Base-by-base conservation (phyloP, 495 filamentous ascomycete species). In the Aspergillus nanangensis region DNA sequence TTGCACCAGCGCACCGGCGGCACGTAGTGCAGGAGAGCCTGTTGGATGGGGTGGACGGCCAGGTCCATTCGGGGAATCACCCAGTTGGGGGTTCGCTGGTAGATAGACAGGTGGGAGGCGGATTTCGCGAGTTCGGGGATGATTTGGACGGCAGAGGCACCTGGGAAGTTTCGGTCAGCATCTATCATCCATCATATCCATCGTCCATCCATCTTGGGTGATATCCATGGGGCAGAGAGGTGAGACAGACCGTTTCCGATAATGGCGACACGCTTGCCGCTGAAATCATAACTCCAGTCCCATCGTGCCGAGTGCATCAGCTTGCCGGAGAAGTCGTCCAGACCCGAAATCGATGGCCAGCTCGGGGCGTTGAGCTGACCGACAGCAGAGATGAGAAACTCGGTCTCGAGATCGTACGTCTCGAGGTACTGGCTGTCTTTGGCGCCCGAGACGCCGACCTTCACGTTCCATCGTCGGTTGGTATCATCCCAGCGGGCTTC, bases 101-200 rank as follows among this genome's bases (percentile, higher is more conserved):
- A 88, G 36, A 86, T 75, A 1, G 76, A 80, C 4, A 86, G 61
- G 9, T 72, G 60, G n/a, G 73, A 59, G 35, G 75, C 72, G 5
- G 75, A 48, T 38, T 77, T 77, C 37, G 79, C 78, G 21, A 87
- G 66, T 35, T 75, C 76, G 11, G 85, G 82, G 18, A 84, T 71
- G 50, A 88, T 86, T 56, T 88, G 86, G n/a, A 79, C 82, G 8
- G 78, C 78, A 14, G 82, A 86, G 15, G 84, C 82, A 18, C 84
- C 82, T 70, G 49, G 76, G n/a, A n/a, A n/a, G n/a, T n/a, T n/a
- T n/a, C n/a, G n/a, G n/a, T n/a, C n/a, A n/a, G n/a, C n/a, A n/a
- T n/a, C n/a, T n/a, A n/a, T n/a, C n/a, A n/a, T n/a, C n/a, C n/a
- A n/a, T n/a, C n/a, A n/a, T n/a, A n/a, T n/a, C 38, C 19, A 35